Evolutionary conservation across 192 early-diverging fungal species (phyloP), one percentile per base, ranked within the genome.

Genomic region (Phycomyces blakesleeanus): DNA sequence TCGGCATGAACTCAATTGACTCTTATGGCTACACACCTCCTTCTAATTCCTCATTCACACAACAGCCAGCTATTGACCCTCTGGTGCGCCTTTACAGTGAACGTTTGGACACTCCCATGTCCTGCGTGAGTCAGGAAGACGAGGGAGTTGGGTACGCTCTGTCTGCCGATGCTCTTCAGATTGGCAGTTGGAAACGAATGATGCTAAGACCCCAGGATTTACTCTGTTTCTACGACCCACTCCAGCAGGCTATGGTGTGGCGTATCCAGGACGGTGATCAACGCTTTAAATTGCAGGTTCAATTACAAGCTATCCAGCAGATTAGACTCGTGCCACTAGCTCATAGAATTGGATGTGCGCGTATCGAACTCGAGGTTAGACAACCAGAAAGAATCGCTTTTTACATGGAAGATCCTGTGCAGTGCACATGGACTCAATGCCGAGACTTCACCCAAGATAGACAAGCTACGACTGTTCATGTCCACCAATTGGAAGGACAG

Each of bases 161-260:
- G 34, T 72, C 81, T 55, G 77, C 69, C 37, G 81, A 86, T 55
- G 78, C 82, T 21, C 58, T 86, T 18, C 72, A 78, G 7, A 87
- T 87, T 49, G 85, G 85, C 55, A 83, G 77, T 12, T 87, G 85
- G 85, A 76, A 82, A 54, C 74, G 85, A 50, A 85, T 87, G 57
- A 72, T 81, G 4, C 63, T 85, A 49, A 64, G 73, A 38, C 51
- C 59, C 12, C 79, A 69, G 18, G 80, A 83, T 50, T 59, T 87
- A 27, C 66, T 74, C 16, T 87, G 85, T 53, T 78, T 76, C 49
- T 83, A 80, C 56, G 74, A 78, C 40, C 63, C 76, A 0, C 63
- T 68, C 0, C 65, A 69, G 12, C 76, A 68, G 12, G 51, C 73
- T 18, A 72, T 86, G 66, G 73, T 76, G 20, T 87, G 84, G 84